Evolutionary conservation across 2,329 filamentous ascomycete species (phyloP).

Genomic region (Nothopassalora personata): DNA sequence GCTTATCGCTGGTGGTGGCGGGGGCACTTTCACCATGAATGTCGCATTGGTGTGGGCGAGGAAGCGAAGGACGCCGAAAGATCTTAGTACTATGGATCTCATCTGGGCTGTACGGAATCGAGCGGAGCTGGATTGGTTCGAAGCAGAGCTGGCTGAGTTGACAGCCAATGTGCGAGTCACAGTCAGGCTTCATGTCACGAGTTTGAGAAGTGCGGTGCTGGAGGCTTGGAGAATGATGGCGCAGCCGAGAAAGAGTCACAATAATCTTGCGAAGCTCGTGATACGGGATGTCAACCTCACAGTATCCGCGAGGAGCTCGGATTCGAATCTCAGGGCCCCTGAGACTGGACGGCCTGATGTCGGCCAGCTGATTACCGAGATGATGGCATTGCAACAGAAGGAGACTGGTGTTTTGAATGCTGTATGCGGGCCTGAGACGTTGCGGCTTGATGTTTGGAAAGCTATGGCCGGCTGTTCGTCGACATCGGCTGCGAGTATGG

Average conservation of each 20-base stretch:
- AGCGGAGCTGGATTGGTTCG: conserved; percentile 46
- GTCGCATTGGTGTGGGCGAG: too few species aligned
- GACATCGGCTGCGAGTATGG: conserved; percentile 13
- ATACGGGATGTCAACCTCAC: neutral
- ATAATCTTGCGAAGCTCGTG: neutral
- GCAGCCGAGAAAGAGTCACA: neutral
- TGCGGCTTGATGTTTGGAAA: neutral
- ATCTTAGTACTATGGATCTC: conserved; percentile 41
- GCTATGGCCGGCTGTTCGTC: conserved; percentile 10
- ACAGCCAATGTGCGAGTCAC: conserved; percentile 42
- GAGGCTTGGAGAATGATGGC: neutral
- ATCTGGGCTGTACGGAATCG: conserved; percentile 19
- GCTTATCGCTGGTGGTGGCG: too few species aligned
- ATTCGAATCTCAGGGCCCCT: neutral
- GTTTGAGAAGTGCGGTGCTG: conserved; percentile 25
- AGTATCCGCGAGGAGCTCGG: neutral
- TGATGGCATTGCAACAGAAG: conserved; percentile 4
- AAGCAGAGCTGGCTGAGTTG: conserved; percentile 44
- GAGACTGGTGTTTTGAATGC: conserved; percentile 14
- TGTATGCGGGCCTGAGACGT: conserved; percentile 12
- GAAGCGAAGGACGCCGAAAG: neutral
- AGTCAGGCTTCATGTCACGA: conserved; percentile 51
- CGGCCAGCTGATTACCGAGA: conserved; percentile 1
- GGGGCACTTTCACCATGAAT: too few species aligned
- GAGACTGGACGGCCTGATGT: conserved; percentile 12